Base-by-base conservation (phyloP, 2,329 filamentous ascomycete genomes). In the Fusarium sacchari region DNA sequence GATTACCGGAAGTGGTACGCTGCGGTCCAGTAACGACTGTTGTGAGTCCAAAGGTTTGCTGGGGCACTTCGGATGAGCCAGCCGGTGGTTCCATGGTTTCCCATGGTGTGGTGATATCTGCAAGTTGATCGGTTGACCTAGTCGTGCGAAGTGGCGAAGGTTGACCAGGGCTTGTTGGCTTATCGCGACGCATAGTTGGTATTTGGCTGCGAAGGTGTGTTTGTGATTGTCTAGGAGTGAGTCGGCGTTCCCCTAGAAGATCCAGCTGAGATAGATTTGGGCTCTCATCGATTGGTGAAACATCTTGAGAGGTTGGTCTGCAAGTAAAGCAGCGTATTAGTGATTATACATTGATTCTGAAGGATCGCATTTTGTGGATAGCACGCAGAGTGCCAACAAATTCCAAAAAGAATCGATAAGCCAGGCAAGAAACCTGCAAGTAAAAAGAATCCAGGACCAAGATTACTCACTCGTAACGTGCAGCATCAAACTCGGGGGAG, bases 261-360 rank as follows among this genome's bases (percentile, higher is more conserved):
- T 77, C 68, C 24, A 77, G 68, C 65, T 82, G 83, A 73, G 80
- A 80, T 76, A 81, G 76, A 60, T 82, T 82, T 61, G 80, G 78
- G 28, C 79, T 77, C 66, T 86, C 86, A 59, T 89, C 86, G 42
- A 89, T 86, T 34, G 88, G 88, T 39, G 88, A 89, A 61, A 89
- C 86, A 75, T 87, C 83, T 62, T 76, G 76, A 56, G 67, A 64
- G 53, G 70, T 70, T 50, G 64, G 64, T 43, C 80, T 83, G 64
- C 72, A 76, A 26, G 60, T 43, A 63, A 78, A 60, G 67, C 72
- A 78, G 58, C 63, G 67, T 46, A 72, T 78, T 67, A 78, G 77
- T 60, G 49, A 74, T 44, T 42, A 46, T 24, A 52, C 44, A 50
- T 56, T 64, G 32, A 68, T 60, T 58, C 34, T 55, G 26, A 60